Base-by-base conservation (phyloP, 176 grass and related monocot genomes). In the Cenchrus purpureus region DNA sequence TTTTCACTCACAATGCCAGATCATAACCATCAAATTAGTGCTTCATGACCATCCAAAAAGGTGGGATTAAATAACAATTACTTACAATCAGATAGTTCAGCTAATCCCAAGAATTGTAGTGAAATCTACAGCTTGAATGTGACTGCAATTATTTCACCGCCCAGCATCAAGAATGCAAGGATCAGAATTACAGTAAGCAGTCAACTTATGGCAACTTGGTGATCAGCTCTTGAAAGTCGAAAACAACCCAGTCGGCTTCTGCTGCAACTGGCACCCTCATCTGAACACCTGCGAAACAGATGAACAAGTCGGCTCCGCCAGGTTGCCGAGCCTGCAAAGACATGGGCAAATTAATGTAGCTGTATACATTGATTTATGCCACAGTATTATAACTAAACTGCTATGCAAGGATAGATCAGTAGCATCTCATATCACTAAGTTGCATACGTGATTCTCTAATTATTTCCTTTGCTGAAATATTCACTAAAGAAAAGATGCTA, bases 221-320 rank as follows among this genome's bases (percentile, higher is more conserved):
- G 34, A 98, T 82, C 69, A 98, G 68, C 42, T 94, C 96, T 87
- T 95, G 74, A 81, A 98, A 98, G 56, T 90, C 55, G 25, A 95
- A 87, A 42, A 98, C 74, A 15, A 90, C 86, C 96, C 93, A 98
- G 79, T 98, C 93, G 3, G 96, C 89, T 53, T 89, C 82, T 15
- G 74, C 80, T 43, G 88, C 89, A 65, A 98, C 96, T 51, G 91
- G 44, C 82, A 86, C 93, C 75, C 96, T 90, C 91, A 94, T 89
- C 78, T 94, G 96, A 51, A 95, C 93, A 61, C 96, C 96, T 0
- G 96, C 88, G 43, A 92, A 98, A 65, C 93, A 98, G 63, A 98
- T 89, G 66, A 98, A 98, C 70, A 98, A 79, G 65, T 92, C 88
- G 17, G 91, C 91, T 57, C 93, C 93, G 2, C 93, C 88, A 77